Evolutionary conservation across 1,284 basidiomycete genomes (phyloP).

Genomic region (Pterula multifida): DNA sequence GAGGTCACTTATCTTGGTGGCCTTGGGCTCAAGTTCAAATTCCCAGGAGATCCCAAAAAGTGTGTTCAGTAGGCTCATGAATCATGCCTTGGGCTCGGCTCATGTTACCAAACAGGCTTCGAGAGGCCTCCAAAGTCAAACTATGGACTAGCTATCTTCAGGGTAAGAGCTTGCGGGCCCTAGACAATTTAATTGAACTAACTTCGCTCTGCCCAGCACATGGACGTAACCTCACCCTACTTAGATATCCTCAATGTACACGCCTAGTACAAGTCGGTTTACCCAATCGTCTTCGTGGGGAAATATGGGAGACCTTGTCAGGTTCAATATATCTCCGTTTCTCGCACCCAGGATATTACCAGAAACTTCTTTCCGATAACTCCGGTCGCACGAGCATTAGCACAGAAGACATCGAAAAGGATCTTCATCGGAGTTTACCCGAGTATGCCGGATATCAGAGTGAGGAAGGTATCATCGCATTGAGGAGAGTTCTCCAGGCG

Average conservation of each 20-base stretch:
- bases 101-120: constrained; percentile 38
- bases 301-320: constrained; percentile 97
- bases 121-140: constrained; percentile 96
- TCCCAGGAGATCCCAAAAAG: constrained; percentile 92
- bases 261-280: constrained; percentile 95
- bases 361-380: constrained; percentile 71
- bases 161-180: constrained; percentile 32
- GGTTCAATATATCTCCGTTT: constrained; percentile 91
- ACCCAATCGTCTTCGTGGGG: constrained; percentile 89
- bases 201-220: constrained; percentile 48
- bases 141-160: constrained; percentile 88
- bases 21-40: constrained; percentile 80
- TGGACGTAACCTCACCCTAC: constrained; percentile 82
- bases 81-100: constrained; percentile 5
- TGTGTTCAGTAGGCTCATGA: constrained; percentile 21
- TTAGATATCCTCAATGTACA: constrained; percentile 94
- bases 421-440: constrained; percentile 87
- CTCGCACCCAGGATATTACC: constrained; percentile 78
- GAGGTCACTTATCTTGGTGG: constrained; percentile 64
- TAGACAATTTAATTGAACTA: not conserved
- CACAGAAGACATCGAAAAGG: constrained; percentile 99
- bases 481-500: constrained; percentile 88
- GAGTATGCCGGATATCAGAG: constrained; percentile 93
- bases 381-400: constrained; percentile 75
- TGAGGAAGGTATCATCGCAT: constrained; percentile 72